Evolutionary conservation across 768 basidiomycete genomes (phyloP).

Genomic region (Hirschioporus abietinus): DNA sequence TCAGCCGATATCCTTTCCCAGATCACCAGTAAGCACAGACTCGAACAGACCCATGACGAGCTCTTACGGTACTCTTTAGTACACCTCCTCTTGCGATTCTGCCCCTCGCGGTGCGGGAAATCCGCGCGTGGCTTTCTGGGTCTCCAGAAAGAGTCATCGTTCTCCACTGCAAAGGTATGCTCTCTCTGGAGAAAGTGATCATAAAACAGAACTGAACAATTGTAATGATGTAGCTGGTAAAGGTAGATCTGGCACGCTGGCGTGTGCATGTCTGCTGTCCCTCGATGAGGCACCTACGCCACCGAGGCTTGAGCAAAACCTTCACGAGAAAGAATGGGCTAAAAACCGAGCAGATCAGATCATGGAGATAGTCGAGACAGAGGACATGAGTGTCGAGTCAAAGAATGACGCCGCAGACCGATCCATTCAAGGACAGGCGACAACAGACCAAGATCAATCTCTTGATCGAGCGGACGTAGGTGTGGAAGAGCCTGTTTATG

Average conservation of each 20-base stretch:
- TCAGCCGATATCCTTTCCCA: conserved; percentile 84
- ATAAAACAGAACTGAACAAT: conserved; percentile 3
- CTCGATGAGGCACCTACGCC: conserved; percentile 42
- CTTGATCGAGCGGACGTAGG: not conserved
- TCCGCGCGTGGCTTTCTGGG: conserved; percentile 63
- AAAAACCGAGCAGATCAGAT: conserved; percentile 41
- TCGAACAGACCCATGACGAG: not conserved
- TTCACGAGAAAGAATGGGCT: conserved; percentile 37
- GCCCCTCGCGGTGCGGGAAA: conserved; percentile 68
- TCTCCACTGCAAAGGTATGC: conserved; percentile 79
- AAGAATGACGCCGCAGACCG: too few relatives aligned
- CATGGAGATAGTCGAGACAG: conserved; percentile 28
- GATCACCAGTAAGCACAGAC: conserved; percentile 71
- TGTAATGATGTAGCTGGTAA: conserved; percentile 54
- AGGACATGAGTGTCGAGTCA: conserved; percentile 9
- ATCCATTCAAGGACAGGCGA: not conserved
- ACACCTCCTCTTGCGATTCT: conserved; percentile 75
- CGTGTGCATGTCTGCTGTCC: conserved; percentile 76
- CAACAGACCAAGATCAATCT: not conserved
- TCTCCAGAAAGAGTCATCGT: conserved; percentile 68
- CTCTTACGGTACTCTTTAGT: conserved; percentile 28
- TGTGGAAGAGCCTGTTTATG: not conserved
- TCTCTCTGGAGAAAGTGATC: not conserved
- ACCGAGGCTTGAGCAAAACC: conserved; percentile 42
- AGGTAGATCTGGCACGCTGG: conserved; percentile 81